Conservation (phyloP, 1,284 basidiomycete genomes). For the Papiliotrema flavescens region DNA sequence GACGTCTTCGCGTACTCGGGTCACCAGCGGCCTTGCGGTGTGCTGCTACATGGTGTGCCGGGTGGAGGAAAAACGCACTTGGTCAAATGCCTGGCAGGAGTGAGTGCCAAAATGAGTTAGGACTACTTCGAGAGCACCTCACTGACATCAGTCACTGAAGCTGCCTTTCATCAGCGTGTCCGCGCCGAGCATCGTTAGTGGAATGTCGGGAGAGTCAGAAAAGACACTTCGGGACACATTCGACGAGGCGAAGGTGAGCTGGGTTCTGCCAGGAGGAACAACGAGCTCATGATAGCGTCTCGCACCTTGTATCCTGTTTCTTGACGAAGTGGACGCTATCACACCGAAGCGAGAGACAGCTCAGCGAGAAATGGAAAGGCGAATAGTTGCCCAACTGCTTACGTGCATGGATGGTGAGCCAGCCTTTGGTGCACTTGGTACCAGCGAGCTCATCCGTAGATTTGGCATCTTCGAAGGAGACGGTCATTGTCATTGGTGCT, state of each 20-base stretch:
- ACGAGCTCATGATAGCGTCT: conserved; percentile 57
- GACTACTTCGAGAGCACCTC: neutral
- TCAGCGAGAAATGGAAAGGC: conserved; percentile 93
- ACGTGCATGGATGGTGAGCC: conserved; percentile 92
- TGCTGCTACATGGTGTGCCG: conserved; percentile 89
- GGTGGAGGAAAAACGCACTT: conserved; percentile 94
- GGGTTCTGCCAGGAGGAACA: neutral
- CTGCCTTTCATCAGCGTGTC: conserved; percentile 91
- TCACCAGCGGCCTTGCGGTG: conserved; percentile 88
- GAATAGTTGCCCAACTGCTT: conserved; percentile 94
- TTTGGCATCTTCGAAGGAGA: conserved; percentile 52
- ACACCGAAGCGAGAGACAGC: conserved; percentile 97
- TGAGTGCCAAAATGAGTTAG: conserved; percentile 48
- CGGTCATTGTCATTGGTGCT: conserved; percentile 91
- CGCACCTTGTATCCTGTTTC: conserved; percentile 86
- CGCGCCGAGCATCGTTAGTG: conserved; percentile 90
- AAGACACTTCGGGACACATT: conserved; percentile 94
- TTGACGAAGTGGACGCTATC: conserved; percentile 97
- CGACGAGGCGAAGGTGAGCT: conserved; percentile 80
- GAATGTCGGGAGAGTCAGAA: conserved; percentile 97
- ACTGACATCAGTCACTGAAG: conserved; percentile 67
- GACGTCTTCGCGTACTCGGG: conserved; percentile 93
- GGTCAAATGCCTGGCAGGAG: conserved; percentile 89
- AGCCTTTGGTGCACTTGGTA: neutral
- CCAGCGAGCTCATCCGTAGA: conserved; percentile 23